Base-by-base conservation (phyloP, 192 early-diverging fungal genomes). In the Martensiomyces pterosporus region DNA sequence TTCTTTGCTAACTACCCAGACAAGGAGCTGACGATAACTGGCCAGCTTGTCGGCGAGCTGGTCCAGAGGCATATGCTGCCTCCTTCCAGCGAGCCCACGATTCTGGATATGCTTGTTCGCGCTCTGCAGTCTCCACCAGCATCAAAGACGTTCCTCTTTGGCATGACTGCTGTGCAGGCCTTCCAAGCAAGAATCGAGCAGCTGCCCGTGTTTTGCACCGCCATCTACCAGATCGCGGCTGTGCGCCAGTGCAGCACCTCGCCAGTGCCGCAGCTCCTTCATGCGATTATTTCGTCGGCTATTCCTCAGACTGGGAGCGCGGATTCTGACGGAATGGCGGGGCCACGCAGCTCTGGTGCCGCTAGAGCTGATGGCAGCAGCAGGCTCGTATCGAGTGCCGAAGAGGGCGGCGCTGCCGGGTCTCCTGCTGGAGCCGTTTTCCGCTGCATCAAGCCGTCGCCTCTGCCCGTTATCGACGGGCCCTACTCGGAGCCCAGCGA, bases 1-100 rank as follows among this genome's bases (percentile, higher is more conserved):
- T 96, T 90, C 57, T 94, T 99, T 47, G 76, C 86, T 21, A 87
- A 90, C 65, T 99, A 97, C 64, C 94, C 93, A 0, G 92, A 93
- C 39, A 89, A 86, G 52, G 90, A 95, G 67, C 78, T 97, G 12
- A 75, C 80, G 2, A 85, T 97, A 18, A 97, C 94, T 0, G 87
- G 88, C 38, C 77, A 87, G 21, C 78, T 99, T 16, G 94, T 99
- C 65, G 97, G 97, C 4, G 75, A 82, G 9, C 56, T 97, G 45
- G 86, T 99, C 35, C 92, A 93, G 66, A 80, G 89, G 44, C 89
- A 93, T 29, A 72, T 97, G 42, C 85, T 96, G 5, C 81, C 85
- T 0, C 83, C 83, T 12, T 74, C 80, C 19, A 82, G 85, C 18
- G 80, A 94, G 24, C 87, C 88, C n/a, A 81, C 83, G 23, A 91